Evolutionary conservation across 805 yeast species (phyloP).

Genomic region (Naumovozyma castellii): DNA sequence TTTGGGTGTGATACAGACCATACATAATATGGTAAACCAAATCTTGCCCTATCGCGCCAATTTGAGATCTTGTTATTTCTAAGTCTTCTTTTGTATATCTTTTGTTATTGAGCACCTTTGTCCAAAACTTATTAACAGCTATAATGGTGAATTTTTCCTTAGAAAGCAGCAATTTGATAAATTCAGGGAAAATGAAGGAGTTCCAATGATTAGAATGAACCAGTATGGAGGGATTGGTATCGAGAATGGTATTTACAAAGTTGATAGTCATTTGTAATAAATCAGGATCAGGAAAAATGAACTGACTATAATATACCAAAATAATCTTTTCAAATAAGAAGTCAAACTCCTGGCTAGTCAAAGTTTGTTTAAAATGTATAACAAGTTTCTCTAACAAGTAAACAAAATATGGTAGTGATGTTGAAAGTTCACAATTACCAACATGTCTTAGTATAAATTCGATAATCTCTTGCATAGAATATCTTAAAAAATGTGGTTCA

Average conservation of each 20-base stretch:
- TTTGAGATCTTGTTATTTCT: slow-evolving; percentile 23
- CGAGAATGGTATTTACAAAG: slow-evolving; percentile 42
- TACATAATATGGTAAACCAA: slow-evolving; percentile 29
- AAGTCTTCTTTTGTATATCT: slow-evolving; percentile 38
- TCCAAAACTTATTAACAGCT: slow-evolving; percentile 47
- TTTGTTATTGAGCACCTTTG: slow-evolving; percentile 36
- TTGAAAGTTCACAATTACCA: slow-evolving; percentile 21
- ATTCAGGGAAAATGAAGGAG: slow-evolving; percentile 22
- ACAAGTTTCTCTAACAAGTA: slow-evolving; percentile 39
- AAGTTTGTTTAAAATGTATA: slow-evolving; percentile 28
- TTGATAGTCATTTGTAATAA: slow-evolving; percentile 42
- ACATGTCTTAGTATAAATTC: slow-evolving; percentile 20
- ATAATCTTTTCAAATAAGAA: slow-evolving; percentile 34
- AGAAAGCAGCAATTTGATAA: slow-evolving; percentile 27
- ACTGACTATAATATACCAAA: slow-evolving; percentile 24
- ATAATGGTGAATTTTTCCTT: slow-evolving; percentile 45
- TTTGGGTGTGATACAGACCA: slow-evolving; percentile 39
- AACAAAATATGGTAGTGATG: slow-evolving; percentile 37
- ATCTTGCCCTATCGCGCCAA: slow-evolving; percentile 20
- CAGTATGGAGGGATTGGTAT: slow-evolving; percentile 40
- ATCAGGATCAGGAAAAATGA: slow-evolving; percentile 49
- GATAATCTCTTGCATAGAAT: slow-evolving; percentile 22
- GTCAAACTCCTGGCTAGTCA: slow-evolving; percentile 30
- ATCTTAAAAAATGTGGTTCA: slow-evolving; percentile 26
- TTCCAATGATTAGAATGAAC: slow-evolving; percentile 27